Evolutionary conservation across 1,284 basidiomycete species (phyloP).

Genomic region (Ganoderma resinaceum): DNA sequence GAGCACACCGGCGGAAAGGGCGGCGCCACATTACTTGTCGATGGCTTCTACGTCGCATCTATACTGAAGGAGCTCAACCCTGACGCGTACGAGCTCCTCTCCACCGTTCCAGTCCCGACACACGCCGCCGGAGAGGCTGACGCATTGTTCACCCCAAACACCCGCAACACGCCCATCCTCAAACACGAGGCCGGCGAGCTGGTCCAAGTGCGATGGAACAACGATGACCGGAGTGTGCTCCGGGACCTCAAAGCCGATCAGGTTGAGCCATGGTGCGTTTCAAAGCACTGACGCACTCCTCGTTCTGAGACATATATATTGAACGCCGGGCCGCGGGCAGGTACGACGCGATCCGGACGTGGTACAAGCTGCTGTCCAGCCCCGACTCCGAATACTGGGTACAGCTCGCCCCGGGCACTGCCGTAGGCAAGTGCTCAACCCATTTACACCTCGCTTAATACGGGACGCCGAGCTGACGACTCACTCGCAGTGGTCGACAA

Average conservation of each 20-base stretch:
- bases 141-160: conserved; percentile 69
- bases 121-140: conserved; percentile 88
- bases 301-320: not conserved
- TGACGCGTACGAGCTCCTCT: conserved; percentile 75
- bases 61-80: conserved; percentile 80
- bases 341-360: conserved; percentile 85
- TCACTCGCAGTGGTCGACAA: conserved; percentile 82
- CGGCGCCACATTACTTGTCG: conserved; percentile 90
- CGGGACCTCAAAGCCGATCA: conserved; percentile 59
- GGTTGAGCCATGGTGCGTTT: conserved; percentile 76
- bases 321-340: conserved; percentile 43
- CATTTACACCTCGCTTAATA: not conserved
- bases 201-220: conserved; percentile 91
- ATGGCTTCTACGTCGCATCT: conserved; percentile 92
- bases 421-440: conserved; percentile 77
- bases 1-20: conserved; percentile 85
- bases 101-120: conserved; percentile 74
- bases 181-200: conserved; percentile 80
- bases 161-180: conserved; percentile 67
- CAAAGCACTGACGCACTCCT: not conserved
- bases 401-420: conserved; percentile 86
- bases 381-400: conserved; percentile 92
- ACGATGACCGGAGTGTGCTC: conserved; percentile 91
- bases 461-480: conserved; percentile 9
- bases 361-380: conserved; percentile 81